Evolutionary conservation across 2,329 filamentous ascomycete species (phyloP), one percentile per base, ranked within the genome.

Genomic region (Fusarium brevicatenulatum): DNA sequence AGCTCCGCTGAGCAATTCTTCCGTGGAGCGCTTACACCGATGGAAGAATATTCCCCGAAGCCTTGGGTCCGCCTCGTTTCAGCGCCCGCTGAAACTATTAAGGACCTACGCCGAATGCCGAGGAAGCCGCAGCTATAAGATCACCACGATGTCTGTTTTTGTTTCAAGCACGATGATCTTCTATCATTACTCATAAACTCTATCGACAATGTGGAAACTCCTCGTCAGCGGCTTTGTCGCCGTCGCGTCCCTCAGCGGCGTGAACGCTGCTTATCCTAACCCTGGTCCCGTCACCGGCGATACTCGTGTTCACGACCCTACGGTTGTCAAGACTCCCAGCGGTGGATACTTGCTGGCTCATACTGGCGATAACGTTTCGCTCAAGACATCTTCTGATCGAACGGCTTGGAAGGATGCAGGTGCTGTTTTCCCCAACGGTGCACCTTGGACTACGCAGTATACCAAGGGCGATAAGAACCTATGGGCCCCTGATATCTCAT

Each of bases 401-500:
- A 81, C 79, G 4, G 60, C 56, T 5, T 81, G 79, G 79, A 70
- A 62, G 13, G 68, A 81, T 28, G 79, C 73, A 46, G 79, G 79
- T 3, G 67, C 73, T 21, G 79, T 63, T 13, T 81, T 81, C 66
- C 79, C 79, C 19, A 74, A 71, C 32, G 79, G 79, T 5, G 79
- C 79, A 11, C 70, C 79, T 0, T 81, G 79, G 79, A 81, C 79
- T 1, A 78, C 75, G 1, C 61, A 74, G 21, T 81, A 80, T 50
- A 80, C 79, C 32, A 63, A 66, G 6, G 78, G 78, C 34, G 78
- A 75, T 4, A 72, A 66, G 64, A 81, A 80, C 44, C 79, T 81
- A 39, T 83, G 66, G 87, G 89, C 90, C 0, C 90, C 90, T 1
- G 89, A 91, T 72, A 85, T 89, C 10, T 81, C 83, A 3, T 81